Base-by-base conservation (phyloP, 176 grass and related monocot genomes). In the Cymbopogon citratus region DNA sequence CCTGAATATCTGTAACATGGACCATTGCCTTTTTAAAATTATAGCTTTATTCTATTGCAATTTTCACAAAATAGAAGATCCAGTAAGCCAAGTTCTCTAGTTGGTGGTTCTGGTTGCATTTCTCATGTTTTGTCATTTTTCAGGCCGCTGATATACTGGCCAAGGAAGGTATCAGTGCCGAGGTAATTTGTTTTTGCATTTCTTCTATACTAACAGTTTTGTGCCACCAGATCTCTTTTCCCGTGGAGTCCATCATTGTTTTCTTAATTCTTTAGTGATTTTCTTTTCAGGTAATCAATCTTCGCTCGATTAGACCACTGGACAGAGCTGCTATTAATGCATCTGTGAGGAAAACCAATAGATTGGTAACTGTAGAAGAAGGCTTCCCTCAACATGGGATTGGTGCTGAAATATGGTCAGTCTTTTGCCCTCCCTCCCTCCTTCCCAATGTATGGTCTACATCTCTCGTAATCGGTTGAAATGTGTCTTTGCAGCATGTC, bases 341-440 rank as follows among this genome's bases (percentile, higher is more conserved):
- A 80, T 99, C 93, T 41, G 93, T 99, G 54, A 88, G 93, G 72
- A 99, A 99, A 93, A 99, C 97, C 19, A 99, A 93, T 52, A 94
- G 91, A 73, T 75, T 99, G 70, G 83, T 99, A 29, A 96, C 97
- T 0, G 31, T 99, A 59, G 97, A 99, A 90, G 97, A 99, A 99
- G 97, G 93, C 21, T 99, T 96, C 69, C 93, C 93, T 1, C 97
- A 99, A 61, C 91, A 95, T 75, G 93, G 97, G 10, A 73, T 99
- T 57, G 91, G 97, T 9, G 91, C 93, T 83, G 97, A 99, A 85
- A 99, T 96, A 89, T 99, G 97, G 97, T 97, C 18, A 0, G 38
- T 25, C n/a, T n/a, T n/a, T n/a, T 21, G 71, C 63, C 57, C 10
- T 34, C 54, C 66, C 67, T 25, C 56, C 13, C 74, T 12, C 56